A percentile compares a stretch with the other conserved stretches of the same genome.
Evolutionary conservation across 2,329 filamentous ascomycete species (phyloP).

Genomic region (Aspergillus texensis): DNA sequence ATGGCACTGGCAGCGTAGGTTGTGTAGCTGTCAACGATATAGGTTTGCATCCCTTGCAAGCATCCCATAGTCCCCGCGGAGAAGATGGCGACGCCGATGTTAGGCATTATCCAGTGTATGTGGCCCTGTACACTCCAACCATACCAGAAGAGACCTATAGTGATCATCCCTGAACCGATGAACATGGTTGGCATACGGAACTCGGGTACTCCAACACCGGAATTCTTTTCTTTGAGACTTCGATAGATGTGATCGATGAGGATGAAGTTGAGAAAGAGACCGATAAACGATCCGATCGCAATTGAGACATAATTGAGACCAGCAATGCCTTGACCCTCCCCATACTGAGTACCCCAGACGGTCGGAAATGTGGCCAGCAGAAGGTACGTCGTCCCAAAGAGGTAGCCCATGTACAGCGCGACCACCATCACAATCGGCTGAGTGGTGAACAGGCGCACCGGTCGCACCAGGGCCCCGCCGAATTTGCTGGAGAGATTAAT

Average conservation of each 20-base stretch:
- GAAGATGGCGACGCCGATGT: conserved; percentile 53
- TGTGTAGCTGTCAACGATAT: conserved; percentile 36
- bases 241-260: conserved; percentile 54
- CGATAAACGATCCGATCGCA: conserved; percentile 62
- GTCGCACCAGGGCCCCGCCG: conserved; percentile 52
- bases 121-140: conserved; percentile 56
- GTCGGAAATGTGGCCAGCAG: conserved; percentile 51
- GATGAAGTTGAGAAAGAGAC: conserved; percentile 50
- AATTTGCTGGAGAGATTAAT: conserved; percentile 1
- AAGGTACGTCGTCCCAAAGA: conserved; percentile 53
- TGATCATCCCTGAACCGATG: conserved; percentile 54
- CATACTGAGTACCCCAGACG: conserved; percentile 60
- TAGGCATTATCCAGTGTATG: conserved; percentile 57
- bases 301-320: conserved; percentile 66
- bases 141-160: conserved; percentile 58
- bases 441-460: conserved; percentile 57
- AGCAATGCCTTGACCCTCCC: conserved; percentile 57
- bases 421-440: conserved; percentile 63
- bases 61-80: conserved; percentile 44
- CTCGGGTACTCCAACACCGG: conserved; percentile 55
- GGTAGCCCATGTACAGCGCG: conserved; percentile 57
- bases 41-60: conserved; percentile 39
- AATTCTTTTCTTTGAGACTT: conserved; percentile 43
- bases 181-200: conserved; percentile 64
- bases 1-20: conserved; percentile 29